phyloP scores from a whole-genome alignment of 805 yeast species.

The Candida germanica region DNA sequence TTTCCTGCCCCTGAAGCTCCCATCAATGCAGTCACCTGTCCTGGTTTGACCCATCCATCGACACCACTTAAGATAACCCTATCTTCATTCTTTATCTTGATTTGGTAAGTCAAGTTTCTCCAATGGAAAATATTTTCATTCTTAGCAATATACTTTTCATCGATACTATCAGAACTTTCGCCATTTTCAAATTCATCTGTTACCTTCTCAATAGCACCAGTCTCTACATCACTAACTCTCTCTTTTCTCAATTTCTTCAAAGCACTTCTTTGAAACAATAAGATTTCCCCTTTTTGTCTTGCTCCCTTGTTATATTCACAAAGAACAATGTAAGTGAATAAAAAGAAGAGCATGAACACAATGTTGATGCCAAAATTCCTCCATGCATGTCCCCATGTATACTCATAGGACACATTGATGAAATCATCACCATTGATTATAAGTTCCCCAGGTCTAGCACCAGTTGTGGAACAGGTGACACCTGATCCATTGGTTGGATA shows the following conservation, averaged over 20 bases:
- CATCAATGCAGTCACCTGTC: slow-evolving; percentile 78
- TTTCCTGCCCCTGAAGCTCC: slow-evolving; percentile 90
- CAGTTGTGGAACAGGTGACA: slow-evolving; percentile 58
- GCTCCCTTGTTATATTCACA: slow-evolving; percentile 42
- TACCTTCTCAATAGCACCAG: slow-evolving; percentile 21
- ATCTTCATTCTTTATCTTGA: slow-evolving; percentile 37
- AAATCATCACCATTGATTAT: slow-evolving; percentile 61
- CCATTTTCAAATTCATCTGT: slow-evolving; percentile 6
- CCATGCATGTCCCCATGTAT: slow-evolving; percentile 64
- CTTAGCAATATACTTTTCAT: slow-evolving; percentile 4
- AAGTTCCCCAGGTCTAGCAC: slow-evolving; percentile 53
- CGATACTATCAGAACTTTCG: neutral
- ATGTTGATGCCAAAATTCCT: slow-evolving; percentile 70
- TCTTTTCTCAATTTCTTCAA: slow-evolving; percentile 29
- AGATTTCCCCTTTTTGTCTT: slow-evolving; percentile 44
- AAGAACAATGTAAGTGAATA: slow-evolving; percentile 31
- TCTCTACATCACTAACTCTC: slow-evolving; percentile 19
- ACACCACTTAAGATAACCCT: slow-evolving; percentile 39
- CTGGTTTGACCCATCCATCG: slow-evolving; percentile 75
- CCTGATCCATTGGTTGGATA: slow-evolving; percentile 31
- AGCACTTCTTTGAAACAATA: slow-evolving; percentile 24
- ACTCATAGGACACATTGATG: slow-evolving; percentile 45
- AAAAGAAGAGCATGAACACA: slow-evolving; percentile 47
- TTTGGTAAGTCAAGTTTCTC: slow-evolving; percentile 37
- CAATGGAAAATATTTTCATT: slow-evolving; percentile 32